These are phyloP conservation scores for Cenchrus fungigraminus DNA, from an alignment of 176 grass and related monocot genomes.

Conservation along the genomic window DNA sequence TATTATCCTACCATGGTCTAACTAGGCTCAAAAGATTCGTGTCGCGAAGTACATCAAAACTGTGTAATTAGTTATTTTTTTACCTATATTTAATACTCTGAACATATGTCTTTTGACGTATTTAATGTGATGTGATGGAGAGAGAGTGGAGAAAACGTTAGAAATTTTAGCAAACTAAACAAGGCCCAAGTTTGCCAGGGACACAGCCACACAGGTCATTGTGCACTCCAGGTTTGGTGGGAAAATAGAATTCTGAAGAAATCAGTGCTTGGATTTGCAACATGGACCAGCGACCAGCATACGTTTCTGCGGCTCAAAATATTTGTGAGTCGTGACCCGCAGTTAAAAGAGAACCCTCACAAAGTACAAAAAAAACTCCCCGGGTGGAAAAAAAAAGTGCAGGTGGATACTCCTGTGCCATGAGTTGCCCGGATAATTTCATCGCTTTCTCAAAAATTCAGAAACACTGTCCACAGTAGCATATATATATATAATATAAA, in stretches of 20 bases:
- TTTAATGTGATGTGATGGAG: no score
- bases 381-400: background rate
- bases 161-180: no score
- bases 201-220: no score
- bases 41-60: no score
- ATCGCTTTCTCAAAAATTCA: conserved; percentile 4
- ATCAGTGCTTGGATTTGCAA: background rate
- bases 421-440: conserved; percentile 2
- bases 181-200: no score
- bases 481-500: background rate
- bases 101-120: no score
- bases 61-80: no score
- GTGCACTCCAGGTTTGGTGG: background rate
- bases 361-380: background rate
- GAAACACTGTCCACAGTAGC: background rate
- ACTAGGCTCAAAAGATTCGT: no score
- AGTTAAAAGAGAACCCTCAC: background rate
- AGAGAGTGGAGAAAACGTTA: no score
- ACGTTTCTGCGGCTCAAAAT: conserved; percentile 27
- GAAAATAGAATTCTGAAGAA: background rate
- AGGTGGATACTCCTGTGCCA: conserved; percentile 24
- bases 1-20: no score
- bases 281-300: background rate
- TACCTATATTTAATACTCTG: no score
- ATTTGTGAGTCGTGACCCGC: background rate